Conservation (phyloP, 2,329 filamentous ascomycete genomes). For the Fusarium sp. region DNA sequence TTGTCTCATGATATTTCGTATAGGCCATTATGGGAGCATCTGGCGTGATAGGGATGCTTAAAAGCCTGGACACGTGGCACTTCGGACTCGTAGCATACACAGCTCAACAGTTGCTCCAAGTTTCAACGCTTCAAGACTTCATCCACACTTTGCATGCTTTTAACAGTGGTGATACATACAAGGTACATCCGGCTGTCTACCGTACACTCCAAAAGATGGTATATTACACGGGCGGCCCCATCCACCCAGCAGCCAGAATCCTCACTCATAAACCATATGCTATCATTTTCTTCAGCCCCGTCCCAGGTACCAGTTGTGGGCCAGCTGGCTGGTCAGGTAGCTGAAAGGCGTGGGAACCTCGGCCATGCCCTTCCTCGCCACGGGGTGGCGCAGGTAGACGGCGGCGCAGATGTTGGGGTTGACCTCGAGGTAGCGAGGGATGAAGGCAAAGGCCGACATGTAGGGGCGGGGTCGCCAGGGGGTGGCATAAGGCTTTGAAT, state of each 20-base stretch:
- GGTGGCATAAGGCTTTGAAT: slow-evolving; percentile 84
- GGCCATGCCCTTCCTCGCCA: slow-evolving; percentile 82
- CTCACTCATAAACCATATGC: slow-evolving; percentile 8
- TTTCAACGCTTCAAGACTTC: background rate
- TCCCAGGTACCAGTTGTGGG: slow-evolving; percentile 94
- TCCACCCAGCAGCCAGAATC: slow-evolving; percentile 36
- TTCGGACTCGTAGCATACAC: background rate
- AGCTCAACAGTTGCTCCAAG: background rate
- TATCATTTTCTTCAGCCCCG: slow-evolving; percentile 67
- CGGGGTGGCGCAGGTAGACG: slow-evolving; percentile 93
- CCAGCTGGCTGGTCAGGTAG: slow-evolving; percentile 77
- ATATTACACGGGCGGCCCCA: slow-evolving; percentile 46
- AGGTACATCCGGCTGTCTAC: slow-evolving; percentile 46
- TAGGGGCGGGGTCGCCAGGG: slow-evolving; percentile 90
- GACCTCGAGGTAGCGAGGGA: slow-evolving; percentile 95
- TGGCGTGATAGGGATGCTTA: background rate
- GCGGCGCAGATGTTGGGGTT: slow-evolving; percentile 97
- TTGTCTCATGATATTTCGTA: background rate
- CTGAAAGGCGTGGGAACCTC: slow-evolving; percentile 89
- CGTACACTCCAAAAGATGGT: slow-evolving; percentile 48
- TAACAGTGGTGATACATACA: slow-evolving; percentile 47
- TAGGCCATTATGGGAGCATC: background rate
- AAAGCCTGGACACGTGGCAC: background rate
- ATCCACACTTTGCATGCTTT: slow-evolving; percentile 31
- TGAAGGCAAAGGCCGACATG: slow-evolving; percentile 94